Conservation (phyloP, 2,329 filamentous ascomycete species). For the Fonsecaea monophora region DNA sequence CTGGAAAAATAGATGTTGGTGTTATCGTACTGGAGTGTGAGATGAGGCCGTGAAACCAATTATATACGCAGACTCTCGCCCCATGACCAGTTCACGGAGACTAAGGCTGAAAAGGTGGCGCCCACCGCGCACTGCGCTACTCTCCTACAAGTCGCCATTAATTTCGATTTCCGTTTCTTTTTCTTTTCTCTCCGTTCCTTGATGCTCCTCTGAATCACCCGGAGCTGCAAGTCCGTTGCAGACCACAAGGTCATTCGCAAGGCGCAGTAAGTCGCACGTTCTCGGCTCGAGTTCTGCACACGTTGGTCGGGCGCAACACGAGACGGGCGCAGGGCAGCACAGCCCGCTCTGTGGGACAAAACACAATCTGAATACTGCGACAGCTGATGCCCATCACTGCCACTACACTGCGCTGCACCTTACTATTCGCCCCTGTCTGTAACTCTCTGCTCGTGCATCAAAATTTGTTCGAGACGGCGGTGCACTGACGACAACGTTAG, state of each 20-base stretch:
- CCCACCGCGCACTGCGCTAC: not conserved
- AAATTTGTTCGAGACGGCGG: not conserved
- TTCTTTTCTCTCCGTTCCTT: not conserved
- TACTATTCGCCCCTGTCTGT: not conserved
- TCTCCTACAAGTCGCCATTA: too few species aligned
- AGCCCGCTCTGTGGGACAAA: not conserved
- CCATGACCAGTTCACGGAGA: not conserved
- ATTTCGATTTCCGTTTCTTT: not conserved
- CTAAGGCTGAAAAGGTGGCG: not conserved
- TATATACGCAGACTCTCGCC: not conserved
- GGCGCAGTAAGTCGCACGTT: not conserved
- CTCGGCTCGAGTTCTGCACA: not conserved
- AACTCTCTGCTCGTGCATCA: not conserved
- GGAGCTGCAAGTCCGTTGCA: not conserved
- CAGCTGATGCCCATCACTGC: not conserved
- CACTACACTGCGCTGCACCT: not conserved
- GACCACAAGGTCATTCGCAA: not conserved
- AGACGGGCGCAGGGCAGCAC: not conserved
- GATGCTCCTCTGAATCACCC: not conserved
- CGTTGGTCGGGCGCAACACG: not conserved
- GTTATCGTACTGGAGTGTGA: not conserved
- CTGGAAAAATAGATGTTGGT: not conserved
- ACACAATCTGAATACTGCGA: not conserved
- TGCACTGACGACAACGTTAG: not conserved
- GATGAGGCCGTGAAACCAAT: not conserved